Evolutionary conservation across 2,329 filamentous ascomycete species (phyloP), one percentile per base, ranked within the genome.

Genomic region (Trichoderma endophyticum): DNA sequence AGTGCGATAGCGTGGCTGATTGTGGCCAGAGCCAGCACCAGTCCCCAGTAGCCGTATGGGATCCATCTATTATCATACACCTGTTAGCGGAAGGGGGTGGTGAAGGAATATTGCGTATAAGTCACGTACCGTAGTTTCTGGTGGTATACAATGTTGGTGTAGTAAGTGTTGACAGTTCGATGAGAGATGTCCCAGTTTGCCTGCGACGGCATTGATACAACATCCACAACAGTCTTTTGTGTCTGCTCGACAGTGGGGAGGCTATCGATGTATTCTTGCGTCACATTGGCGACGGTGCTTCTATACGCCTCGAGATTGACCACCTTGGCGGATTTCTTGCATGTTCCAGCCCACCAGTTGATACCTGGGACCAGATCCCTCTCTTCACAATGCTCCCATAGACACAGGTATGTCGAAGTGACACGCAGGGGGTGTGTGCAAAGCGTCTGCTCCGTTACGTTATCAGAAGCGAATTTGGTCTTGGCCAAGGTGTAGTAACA

Each of bases 401-500:
- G 56, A 30, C 75, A 76, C 24, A 74, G 66, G 56, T 74, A 76
- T 3, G 72, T 76, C 6, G 75, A 76, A 24, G 66, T 59, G 11
- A 76, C 71, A 11, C 73, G 72, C 18, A 75, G 65, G 9, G 73
- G 72, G 39, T 76, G 74, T 34, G 72, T 72, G 32, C 75, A 76
- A 15, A 72, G 73, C 5, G 64, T 66, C 71, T 76, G 66, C 2
- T 67, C 74, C 14, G 72, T 73, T 24, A 59, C 63, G 30, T 69
- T 71, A 21, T 71, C 57, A 3, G 66, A 74, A 14, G 67, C 62
- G 60, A 69, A 76, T 14, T 72, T 74, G 36, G 67, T 26, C 67
- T 75, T 73, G 67, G 70, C 56, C 11, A 76, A 66, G n/a, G 74
- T 61, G 63, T 75, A 73, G 71, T 76, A 76, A 43, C 75, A 76